These are phyloP conservation scores for Fomes fomentarius DNA, from an alignment of 1,284 basidiomycete species.

Conservation along the genomic window DNA sequence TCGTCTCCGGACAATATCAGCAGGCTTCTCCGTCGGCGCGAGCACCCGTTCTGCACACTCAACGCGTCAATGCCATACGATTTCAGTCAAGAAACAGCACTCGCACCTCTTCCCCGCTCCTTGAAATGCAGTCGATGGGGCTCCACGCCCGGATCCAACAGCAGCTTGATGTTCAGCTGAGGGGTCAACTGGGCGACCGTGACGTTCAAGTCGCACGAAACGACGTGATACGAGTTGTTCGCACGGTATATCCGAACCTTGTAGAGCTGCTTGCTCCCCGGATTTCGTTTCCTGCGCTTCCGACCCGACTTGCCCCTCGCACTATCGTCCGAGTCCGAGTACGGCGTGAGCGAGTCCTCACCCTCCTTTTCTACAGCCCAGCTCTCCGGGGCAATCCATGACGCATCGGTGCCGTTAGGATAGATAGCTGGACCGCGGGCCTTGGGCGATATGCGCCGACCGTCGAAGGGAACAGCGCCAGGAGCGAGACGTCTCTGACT, in stretches of 20 bases:
- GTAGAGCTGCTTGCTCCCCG: slow-evolving; percentile 34
- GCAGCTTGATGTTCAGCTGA: slow-evolving; percentile 62
- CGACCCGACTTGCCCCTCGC: slow-evolving; percentile 16
- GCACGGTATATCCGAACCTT: slow-evolving; percentile 80
- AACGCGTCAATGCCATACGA: background rate
- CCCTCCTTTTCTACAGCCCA: slow-evolving; percentile 59
- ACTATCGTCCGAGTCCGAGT: slow-evolving; percentile 52
- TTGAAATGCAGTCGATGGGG: slow-evolving; percentile 81
- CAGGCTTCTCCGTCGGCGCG: slow-evolving; percentile 82
- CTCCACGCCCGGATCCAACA: slow-evolving; percentile 52
- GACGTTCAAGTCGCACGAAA: slow-evolving; percentile 65
- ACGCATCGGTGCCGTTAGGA: slow-evolving; percentile 24
- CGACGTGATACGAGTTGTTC: slow-evolving; percentile 76
- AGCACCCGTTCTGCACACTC: slow-evolving; percentile 73
- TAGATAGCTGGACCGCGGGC: slow-evolving; percentile 30
- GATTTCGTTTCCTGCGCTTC: slow-evolving; percentile 22
- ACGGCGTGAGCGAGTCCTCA: slow-evolving; percentile 43
- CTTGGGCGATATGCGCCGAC: slow-evolving; percentile 55
- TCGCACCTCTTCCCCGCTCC: slow-evolving; percentile 81
- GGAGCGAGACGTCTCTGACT: slow-evolving; percentile 25
- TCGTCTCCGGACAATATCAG: slow-evolving; percentile 83
- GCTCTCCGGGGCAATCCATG: slow-evolving; percentile 60
- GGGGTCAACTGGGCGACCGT: slow-evolving; percentile 75
- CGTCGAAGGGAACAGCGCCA: slow-evolving; percentile 28
- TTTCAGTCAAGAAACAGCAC: background rate